Base-by-base conservation (phyloP, 805 yeast genomes). In the Pichia pseudocactophila region DNA sequence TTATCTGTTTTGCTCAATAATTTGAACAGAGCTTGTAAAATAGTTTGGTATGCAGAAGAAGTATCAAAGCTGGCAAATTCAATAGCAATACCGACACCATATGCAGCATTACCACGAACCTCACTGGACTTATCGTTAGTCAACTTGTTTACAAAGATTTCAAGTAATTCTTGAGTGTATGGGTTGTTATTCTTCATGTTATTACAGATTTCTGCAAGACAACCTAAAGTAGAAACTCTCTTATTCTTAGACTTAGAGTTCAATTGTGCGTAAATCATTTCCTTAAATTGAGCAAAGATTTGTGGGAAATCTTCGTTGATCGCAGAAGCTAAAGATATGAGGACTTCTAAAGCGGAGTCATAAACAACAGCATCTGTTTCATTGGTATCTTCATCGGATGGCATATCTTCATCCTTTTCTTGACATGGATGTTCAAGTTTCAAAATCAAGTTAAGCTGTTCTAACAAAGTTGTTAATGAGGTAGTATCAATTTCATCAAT, bases 61-160 rank as follows among this genome's bases (percentile, higher is more conserved):
- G 81, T 71, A 54, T 80, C 84, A 42, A 64, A 64, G 15, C 62
- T 47, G 25, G 80, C 68, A 63, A 65, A 53, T 55, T 75, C 76
- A 46, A 78, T 62, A 47, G 88, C 64, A 47, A 88, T 64, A 54
- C 98, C 98, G 52, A 85, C 78, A 70, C 97, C 98, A 61, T 87
- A 92, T 15, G 97, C 96, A 40, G 97, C 90, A 54, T 88, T 85
- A 54, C 96, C 89, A 65, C 90, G 82, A 45, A 87, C 97, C 58
- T 87, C 95, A 49, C 84, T 69, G 13, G 92, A 82, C 56, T 77
- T 77, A 59, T 83, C 88, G 57, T 78, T 78, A 43, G 82, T 73
- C 47, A 90, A 70, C 50, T 82, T 79, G 46, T 76, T 71, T 39
- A 74, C 68, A 59, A 92, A 82, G 32, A 81, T 68, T 58, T 80